These are phyloP conservation scores for Thalassiosira sp. DNA, from an alignment of 352 stramenopile species.

Conservation along the genomic window DNA sequence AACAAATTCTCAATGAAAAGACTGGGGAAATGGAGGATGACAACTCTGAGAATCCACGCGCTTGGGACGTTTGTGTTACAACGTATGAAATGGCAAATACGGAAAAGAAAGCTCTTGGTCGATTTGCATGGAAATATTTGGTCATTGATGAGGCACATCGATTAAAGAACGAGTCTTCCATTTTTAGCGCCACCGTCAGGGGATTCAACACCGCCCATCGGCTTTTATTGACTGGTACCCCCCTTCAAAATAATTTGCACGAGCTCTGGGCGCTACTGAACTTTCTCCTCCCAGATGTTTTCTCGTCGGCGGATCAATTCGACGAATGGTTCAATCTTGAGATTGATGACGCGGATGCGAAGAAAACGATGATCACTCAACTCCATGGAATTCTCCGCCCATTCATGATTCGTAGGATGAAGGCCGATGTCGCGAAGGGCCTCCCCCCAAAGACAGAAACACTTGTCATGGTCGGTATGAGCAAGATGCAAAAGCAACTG, in stretches of 20 bases:
- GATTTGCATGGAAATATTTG: slow-evolving; percentile 93
- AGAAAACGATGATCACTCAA: slow-evolving; percentile 88
- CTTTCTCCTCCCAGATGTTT: slow-evolving; percentile 96
- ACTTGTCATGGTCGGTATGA: slow-evolving; percentile 97
- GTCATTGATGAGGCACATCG: slow-evolving; percentile 99
- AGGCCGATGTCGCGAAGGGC: slow-evolving; percentile 96
- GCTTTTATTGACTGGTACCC: slow-evolving; percentile 88
- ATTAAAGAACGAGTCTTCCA: slow-evolving; percentile 98
- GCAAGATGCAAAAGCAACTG: slow-evolving; percentile 94
- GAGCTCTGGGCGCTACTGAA: slow-evolving; percentile 99
- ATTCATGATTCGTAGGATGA: slow-evolving; percentile 98
- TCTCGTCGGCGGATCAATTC: slow-evolving; percentile 96
- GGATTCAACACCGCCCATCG: slow-evolving; percentile 81
- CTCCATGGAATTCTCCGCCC: slow-evolving; percentile 97
- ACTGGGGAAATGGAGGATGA: slow-evolving; percentile 76
- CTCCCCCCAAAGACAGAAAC: slow-evolving; percentile 99
- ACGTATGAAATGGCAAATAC: slow-evolving; percentile 99
- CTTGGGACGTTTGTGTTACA: slow-evolving; percentile 96
- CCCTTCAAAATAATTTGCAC: slow-evolving; percentile 99
- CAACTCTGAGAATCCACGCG: slow-evolving; percentile 76
- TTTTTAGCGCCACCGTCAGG: slow-evolving; percentile 84
- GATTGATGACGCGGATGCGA: slow-evolving; percentile 90
- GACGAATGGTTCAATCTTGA: slow-evolving; percentile 99
- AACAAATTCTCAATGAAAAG: slow-evolving; percentile 76
- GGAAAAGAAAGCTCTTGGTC: slow-evolving; percentile 87